Percentiles rank a stretch among this genome's conserved stretches.
Conservation (phyloP, 2,329 filamentous ascomycete genomes). For the Venturia oleaginea region DNA sequence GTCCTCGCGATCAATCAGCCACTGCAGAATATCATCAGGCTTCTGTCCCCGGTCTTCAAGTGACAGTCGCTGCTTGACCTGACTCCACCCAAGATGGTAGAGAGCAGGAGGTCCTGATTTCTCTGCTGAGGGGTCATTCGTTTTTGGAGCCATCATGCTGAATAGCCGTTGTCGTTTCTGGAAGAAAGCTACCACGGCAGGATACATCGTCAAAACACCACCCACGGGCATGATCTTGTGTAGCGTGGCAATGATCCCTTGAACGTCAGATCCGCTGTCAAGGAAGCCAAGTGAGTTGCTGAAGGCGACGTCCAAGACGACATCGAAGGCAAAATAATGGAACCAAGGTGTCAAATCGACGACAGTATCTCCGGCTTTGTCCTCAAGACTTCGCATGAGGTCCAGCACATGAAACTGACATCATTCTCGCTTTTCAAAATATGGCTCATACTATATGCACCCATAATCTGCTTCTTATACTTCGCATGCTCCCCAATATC, state of each 20-base stretch:
- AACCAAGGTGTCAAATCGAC: conserved; percentile 27
- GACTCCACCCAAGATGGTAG: conserved; percentile 32
- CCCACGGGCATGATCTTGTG: conserved; percentile 33
- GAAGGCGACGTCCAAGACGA: conserved; percentile 33
- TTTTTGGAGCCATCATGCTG: conserved; percentile 11
- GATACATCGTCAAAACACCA: conserved; percentile 36
- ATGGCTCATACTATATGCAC: too few relatives aligned
- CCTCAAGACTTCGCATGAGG: too few relatives aligned
- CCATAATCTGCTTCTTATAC: too few relatives aligned
- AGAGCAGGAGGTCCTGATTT: conserved; percentile 14
- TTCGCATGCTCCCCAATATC: too few relatives aligned
- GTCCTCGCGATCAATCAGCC: conserved; percentile 37
- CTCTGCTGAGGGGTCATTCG: conserved; percentile 4
- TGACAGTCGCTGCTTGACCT: conserved; percentile 38
- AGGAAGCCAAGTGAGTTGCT: conserved; percentile 41
- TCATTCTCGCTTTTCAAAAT: too few relatives aligned
- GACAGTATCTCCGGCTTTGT: too few relatives aligned
- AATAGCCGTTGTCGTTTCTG: neutral
- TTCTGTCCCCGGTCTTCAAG: conserved; percentile 13
- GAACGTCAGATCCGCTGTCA: conserved; percentile 37
- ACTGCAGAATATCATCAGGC: conserved; percentile 45
- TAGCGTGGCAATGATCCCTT: conserved; percentile 31
- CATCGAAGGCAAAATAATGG: conserved; percentile 33
- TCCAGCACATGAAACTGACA: too few relatives aligned
- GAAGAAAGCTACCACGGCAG: conserved; percentile 27